Base-by-base conservation (phyloP, 225 moss, liverwort and hornwort species). In the Pseudoscleropodium purum region DNA sequence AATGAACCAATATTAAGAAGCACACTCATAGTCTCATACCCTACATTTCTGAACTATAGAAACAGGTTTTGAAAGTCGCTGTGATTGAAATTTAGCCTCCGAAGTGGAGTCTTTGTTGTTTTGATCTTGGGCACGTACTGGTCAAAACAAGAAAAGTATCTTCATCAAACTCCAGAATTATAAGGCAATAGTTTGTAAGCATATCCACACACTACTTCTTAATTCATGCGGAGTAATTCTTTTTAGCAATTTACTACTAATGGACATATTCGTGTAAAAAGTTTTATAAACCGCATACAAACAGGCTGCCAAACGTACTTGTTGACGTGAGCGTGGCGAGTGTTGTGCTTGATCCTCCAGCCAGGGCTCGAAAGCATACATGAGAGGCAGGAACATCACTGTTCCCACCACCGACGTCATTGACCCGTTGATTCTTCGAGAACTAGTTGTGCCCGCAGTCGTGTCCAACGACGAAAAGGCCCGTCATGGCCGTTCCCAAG, bases 291-390 rank as follows among this genome's bases (percentile, higher is more conserved):
- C n/a, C n/a, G n/a, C 23, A 75, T 47, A 7, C 45, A 33, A 81
- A 62, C 43, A 41, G 21, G 8, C 52, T 52, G 43, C 62, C 1
- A 23, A 30, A 90, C 95, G 39, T 92, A 97, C 96, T 97, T 97
- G 90, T 96, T 97, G 27, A 96, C 96, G 73, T 97, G 97, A 20
- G 97, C 97, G 82, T 97, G 96, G 89, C 96, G 97, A 34, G 96
- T 95, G 89, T 96, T 97, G 90, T 96, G 97, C 95, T 92, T n/a
- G n/a, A 97, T 97, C 87, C 96, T 93, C n/a, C n/a, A n/a, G n/a
- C 97, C 97, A 97, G 20, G 97, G 96, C 92, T 97, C 96, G 56
- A 97, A 97, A 13, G 97, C 96, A 79, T 94, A 97, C 81, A 97
- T 93, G 27, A 97, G 87, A 9, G 97, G 97, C 91, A 95, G 93